Percentiles rank a stretch among this genome's conserved stretches.
Evolutionary conservation across 2,329 filamentous ascomycete genomes (phyloP).

Genomic region (Aspergillus terreus): DNA sequence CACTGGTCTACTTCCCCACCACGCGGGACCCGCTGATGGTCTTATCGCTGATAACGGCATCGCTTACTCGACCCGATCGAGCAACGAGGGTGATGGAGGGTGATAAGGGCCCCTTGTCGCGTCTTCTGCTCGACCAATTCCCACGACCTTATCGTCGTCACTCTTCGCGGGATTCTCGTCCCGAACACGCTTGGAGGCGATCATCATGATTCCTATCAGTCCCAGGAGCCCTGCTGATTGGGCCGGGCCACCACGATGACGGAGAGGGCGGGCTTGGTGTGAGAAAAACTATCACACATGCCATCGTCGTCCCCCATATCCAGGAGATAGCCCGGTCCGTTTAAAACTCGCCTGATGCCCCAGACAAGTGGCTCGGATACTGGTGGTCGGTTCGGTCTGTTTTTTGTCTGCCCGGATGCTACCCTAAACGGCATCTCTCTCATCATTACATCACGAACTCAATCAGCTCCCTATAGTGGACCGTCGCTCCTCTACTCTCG

Average conservation of each 20-base stretch:
- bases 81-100: constrained; percentile 13
- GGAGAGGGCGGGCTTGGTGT: no score
- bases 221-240: background rate
- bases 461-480: no score
- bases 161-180: background rate
- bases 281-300: no score
- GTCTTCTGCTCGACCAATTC: background rate
- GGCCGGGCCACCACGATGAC: background rate
- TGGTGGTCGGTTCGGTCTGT: no score
- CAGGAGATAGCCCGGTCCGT: no score
- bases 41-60: constrained; percentile 22
- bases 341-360: no score
- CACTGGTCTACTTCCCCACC: background rate
- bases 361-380: no score
- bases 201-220: constrained; percentile 1
- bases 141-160: background rate
- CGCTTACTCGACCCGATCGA: constrained; percentile 20
- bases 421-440: background rate
- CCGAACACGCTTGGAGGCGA: background rate
- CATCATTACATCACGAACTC: background rate
- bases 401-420: background rate
- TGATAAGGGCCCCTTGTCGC: background rate
- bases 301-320: no score
- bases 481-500: background rate
- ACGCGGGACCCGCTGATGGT: background rate